Evolutionary conservation across 106 monocot genomes (phyloP), one percentile per base, ranked within the genome.

Genomic region (Acorus gramineus): DNA sequence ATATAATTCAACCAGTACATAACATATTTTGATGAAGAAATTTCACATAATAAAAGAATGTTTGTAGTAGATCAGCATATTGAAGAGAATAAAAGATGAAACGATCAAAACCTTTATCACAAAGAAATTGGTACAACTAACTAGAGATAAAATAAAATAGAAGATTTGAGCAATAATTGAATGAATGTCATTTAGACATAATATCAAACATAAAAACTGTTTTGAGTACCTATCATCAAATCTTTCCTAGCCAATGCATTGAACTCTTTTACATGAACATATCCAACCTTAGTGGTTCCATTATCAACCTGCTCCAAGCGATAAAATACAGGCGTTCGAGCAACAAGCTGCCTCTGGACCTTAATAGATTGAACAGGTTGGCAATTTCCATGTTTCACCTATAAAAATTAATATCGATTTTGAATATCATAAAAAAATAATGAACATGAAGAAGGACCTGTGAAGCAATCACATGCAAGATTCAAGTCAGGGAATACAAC

Each of bases 221-320:
- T 7, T 14, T 28, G 56, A 14, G 54, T 81, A 91, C 95, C 95
- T 65, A 60, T 96, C 50, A 91, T 71, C 67, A 96, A 73, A 75
- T 96, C 95, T 70, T 90, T 96, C 67, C 63, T 90, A 46, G 95
- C 95, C 74, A 87, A 74, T 63, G 95, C 90, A 87, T 96, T 96
- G 74, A 96, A 96, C 59, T 96, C 95, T 70, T 90, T 96, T 59
- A 96, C 77, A 47, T 78, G 86, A 70, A 96, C 70, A 70, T 96
- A 96, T 62, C 95, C 95, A 74, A 87, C 76, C 14, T 76, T 80
- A 51, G 71, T 53, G 63, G 70, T 77, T 69, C 76, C 95, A 70
- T 76, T 78, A 5, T 82, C 80, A 59, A 75, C 69, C 68, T 91
- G 85, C 57, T 96, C 95, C n/a, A 96, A 71, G 42, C 87, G 80